phyloP scores from a whole-genome alignment of 495 filamentous ascomycete genomes.

The Aspergillus hancockii region DNA sequence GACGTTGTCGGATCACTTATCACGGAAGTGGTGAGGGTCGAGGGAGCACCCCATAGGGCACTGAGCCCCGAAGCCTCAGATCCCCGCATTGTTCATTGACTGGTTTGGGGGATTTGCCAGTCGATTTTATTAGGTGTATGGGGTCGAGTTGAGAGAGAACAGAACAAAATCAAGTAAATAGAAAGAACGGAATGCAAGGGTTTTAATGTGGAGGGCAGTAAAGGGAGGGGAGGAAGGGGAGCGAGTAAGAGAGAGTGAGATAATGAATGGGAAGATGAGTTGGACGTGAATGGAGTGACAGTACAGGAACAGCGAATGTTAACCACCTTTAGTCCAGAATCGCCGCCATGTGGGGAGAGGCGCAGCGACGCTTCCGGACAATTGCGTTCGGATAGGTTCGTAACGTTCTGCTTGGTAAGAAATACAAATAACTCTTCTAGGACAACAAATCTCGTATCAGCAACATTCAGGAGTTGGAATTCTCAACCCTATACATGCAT shows the following conservation, averaged over 20 bases:
- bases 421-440: background rate
- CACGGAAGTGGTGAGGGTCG: slow-evolving; percentile 35
- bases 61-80: slow-evolving; percentile 45
- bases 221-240: slow-evolving; percentile 11
- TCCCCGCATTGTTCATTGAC: slow-evolving; percentile 51
- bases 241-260: background rate
- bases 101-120: slow-evolving; percentile 6
- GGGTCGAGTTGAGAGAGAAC: background rate
- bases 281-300: slow-evolving; percentile 9
- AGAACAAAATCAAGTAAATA: background rate
- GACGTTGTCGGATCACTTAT: slow-evolving; percentile 36
- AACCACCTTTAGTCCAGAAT: background rate
- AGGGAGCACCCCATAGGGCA: slow-evolving; percentile 41
- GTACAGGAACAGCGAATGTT: slow-evolving; percentile 12
- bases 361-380: slow-evolving; percentile 35
- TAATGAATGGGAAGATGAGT: slow-evolving; percentile 13
- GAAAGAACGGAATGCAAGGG: background rate
- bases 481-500: background rate
- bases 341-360: slow-evolving; percentile 15
- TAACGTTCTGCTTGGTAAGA: background rate
- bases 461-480: background rate
- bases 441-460: no score
- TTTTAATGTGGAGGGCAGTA: background rate
- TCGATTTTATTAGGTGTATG: slow-evolving; percentile 1
- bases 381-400: slow-evolving; percentile 10